These are phyloP conservation scores for Cinnamomum chago DNA, from an alignment of 164 flowering plant species.

Conservation along the genomic window DNA sequence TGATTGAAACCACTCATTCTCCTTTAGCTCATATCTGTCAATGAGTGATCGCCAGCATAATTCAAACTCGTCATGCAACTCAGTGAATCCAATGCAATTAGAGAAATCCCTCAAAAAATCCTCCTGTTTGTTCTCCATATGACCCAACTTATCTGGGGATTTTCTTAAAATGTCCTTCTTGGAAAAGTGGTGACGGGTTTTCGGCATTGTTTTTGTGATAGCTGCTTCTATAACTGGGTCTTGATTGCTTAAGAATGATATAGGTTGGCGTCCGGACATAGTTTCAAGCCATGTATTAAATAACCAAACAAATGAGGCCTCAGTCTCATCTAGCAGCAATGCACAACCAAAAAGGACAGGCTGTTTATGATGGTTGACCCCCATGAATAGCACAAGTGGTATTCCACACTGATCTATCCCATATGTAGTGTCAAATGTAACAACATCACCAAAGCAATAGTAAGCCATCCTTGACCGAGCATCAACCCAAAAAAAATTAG, in stretches of 20 bases:
- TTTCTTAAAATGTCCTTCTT: conserved; percentile 59
- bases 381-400: conserved; percentile 59
- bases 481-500: conserved; percentile 68
- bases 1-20: conserved; percentile 58
- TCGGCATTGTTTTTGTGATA: conserved; percentile 45
- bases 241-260: conserved; percentile 47
- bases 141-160: conserved; percentile 50
- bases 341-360: conserved; percentile 62
- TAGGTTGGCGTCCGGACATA: conserved; percentile 46
- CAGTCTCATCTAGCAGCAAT: conserved; percentile 49
- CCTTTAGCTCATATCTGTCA: conserved; percentile 47
- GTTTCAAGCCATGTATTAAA: conserved; percentile 60
- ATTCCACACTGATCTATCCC: conserved; percentile 42
- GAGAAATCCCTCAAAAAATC: conserved; percentile 49
- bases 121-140: conserved; percentile 34
- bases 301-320: conserved; percentile 58
- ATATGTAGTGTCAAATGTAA: conserved; percentile 46
- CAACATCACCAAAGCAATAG: conserved; percentile 54
- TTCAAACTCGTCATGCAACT: conserved; percentile 67
- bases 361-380: conserved; percentile 61
- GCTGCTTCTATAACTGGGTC: conserved; percentile 46
- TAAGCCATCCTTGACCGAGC: conserved; percentile 56
- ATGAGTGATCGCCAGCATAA: conserved; percentile 43
- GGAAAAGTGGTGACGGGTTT: conserved; percentile 47
- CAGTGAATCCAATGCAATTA: conserved; percentile 53